phyloP scores from a whole-genome alignment of 495 filamentous ascomycete species.

The Xanthoparmelia taractica region DNA sequence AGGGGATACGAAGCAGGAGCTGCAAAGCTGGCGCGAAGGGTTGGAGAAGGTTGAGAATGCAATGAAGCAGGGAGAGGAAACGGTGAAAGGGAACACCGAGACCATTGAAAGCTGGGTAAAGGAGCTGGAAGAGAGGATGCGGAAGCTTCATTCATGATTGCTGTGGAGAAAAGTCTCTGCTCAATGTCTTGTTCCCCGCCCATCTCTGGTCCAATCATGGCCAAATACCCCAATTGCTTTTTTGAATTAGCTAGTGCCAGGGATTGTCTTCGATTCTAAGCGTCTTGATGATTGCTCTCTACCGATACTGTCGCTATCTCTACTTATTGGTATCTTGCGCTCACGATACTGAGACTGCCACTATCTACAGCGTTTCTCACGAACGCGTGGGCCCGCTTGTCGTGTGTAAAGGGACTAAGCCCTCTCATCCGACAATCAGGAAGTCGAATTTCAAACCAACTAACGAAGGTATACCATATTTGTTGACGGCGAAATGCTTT shows the following conservation, averaged over 20 bases:
- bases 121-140: conserved; percentile 71
- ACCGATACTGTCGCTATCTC: background rate
- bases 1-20: conserved; percentile 72
- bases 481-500: background rate
- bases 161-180: background rate
- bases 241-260: background rate
- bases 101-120: conserved; percentile 83
- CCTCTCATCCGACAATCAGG: background rate
- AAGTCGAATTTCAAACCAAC: background rate
- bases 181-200: background rate
- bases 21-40: conserved; percentile 78
- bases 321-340: background rate
- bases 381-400: background rate
- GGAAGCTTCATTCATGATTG: conserved; percentile 32
- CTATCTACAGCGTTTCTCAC: background rate
- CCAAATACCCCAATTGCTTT: conserved; percentile 12
- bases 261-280: background rate
- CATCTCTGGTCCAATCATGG: background rate
- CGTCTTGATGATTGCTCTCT: background rate
- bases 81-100: conserved; percentile 69
- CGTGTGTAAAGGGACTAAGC: background rate
- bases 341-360: background rate
- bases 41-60: conserved; percentile 69
- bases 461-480: background rate
- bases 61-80: conserved; percentile 57